Evolutionary conservation across 495 filamentous ascomycete species (phyloP), one percentile per base, ranked within the genome.

Genomic region (Annulohypoxylon bovei): DNA sequence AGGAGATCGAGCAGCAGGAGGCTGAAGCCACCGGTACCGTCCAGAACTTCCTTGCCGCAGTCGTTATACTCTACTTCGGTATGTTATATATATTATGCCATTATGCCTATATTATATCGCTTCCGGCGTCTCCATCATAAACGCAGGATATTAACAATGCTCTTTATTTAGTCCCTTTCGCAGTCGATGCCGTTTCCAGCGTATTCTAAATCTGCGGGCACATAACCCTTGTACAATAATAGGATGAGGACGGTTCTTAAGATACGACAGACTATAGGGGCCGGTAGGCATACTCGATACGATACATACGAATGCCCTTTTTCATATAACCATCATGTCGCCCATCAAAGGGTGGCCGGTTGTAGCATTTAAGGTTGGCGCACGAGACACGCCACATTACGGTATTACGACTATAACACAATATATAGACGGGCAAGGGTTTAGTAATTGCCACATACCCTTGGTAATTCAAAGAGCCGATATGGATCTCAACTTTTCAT

Each of bases 1-100:
- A 84, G 62, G 87, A 90, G 80, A 72, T 89, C 66, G 81, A 76
- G 82, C 86, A 85, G 46, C 87, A 87, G 76, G 93, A 95, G 83
- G 80, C 83, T 52, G 88, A 92, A 81, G 92, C 94, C 40, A 82
- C 77, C 74, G 83, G 85, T 76, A 92, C 89, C 49, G 76, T 94
- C 73, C 86, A 88, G 75, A 83, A 81, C 50, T 88, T 88, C 68
- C 68, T 92, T 61, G 84, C 85, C 33, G 84, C 87, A 52, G 87
- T 89, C 65, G 78, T 91, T 71, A 65, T 90, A 30, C 87, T 97
- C 65, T 97, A 97, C 81, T 81, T 97, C 54, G 94, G 94, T 97
- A 88, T 71, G 91, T 42, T 20, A 42, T 42, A n/a, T n/a, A n/a
- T 7, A 80, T 20, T 33, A 7, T 33, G 8, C 25, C 14, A 9